Base-by-base conservation (phyloP, 345 rosid genomes). In the Gossypium turneri region DNA sequence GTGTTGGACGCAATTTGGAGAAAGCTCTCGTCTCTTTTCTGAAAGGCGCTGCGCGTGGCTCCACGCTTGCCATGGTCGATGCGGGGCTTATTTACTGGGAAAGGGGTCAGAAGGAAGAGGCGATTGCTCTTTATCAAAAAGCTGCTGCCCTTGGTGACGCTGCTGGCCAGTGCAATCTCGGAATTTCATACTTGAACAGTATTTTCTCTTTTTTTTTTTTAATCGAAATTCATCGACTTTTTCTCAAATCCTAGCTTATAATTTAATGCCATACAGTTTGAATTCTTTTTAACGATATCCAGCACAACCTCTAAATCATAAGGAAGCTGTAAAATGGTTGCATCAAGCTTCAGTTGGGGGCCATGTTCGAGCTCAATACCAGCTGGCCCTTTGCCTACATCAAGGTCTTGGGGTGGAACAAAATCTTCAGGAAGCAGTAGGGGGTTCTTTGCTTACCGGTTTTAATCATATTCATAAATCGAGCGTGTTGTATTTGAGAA, bases 11-110 rank as follows among this genome's bases (percentile, higher is more conserved):
- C 41, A 91, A 95, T 43, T 63, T 84, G 74, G 89, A 88, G 3
- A 93, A 91, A 82, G 99, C 99, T 64, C 84, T 95, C 4, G 93
- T 85, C 41, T 89, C 92, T 15, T 95, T 91, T 78, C 75, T 93
- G 65, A 90, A 90, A 82, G 97, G 93, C 2, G 96, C 90, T 9
- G 92, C 85, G 45, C 93, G 85, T 57, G 99, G 99, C 50, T 93
- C 92, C 45, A 84, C 94, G n/a, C 88, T 88, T 11, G 96, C 99
- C n/a, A 93, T 95, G 99, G 98, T 95, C 25, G 99, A 95, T 41
- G 99, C 98, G 0, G 97, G 97, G 12, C 90, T 95, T 25, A 68
- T 95, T 51, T 91, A 86, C 58, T 95, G 99, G 98, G 98, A 91
- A 77, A 75, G 72, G 19, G 99, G 93, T 27, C 67, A 76, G 53